phyloP scores from a whole-genome alignment of 2,329 filamentous ascomycete species.

The Fusarium globosum region DNA sequence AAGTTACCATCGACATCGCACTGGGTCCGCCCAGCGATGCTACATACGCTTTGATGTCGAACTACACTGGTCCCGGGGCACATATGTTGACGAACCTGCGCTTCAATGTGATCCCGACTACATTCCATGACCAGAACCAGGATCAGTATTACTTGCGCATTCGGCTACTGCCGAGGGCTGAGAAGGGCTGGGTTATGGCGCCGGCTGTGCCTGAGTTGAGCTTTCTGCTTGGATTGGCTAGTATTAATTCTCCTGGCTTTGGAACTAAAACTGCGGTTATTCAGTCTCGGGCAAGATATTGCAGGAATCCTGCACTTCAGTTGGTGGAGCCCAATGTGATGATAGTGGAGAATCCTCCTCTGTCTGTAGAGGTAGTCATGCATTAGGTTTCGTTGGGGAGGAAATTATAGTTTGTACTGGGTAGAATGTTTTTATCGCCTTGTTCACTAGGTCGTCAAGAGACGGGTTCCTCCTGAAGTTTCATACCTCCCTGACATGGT shows the following conservation, averaged over 20 bases:
- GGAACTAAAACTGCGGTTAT: neutral
- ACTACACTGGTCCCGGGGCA: neutral
- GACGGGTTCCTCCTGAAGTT: too few relatives aligned
- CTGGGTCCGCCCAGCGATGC: neutral
- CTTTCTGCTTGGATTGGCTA: neutral
- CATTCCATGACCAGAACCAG: neutral
- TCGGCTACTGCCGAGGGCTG: neutral
- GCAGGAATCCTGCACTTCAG: neutral
- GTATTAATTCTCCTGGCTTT: neutral
- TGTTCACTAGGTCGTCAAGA: neutral
- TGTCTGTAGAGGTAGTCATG: neutral
- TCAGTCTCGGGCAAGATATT: neutral
- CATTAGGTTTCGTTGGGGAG: neutral
- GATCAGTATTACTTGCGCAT: neutral
- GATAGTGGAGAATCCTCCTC: neutral
- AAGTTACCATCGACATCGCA: neutral
- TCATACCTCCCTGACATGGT: fast-evolving
- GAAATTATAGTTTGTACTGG: neutral
- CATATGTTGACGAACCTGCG: slow-evolving; percentile 4
- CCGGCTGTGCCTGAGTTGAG: neutral
- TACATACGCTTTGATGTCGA: neutral
- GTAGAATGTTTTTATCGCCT: neutral
- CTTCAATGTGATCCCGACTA: neutral
- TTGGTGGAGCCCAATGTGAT: neutral
- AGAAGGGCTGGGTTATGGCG: neutral